These are phyloP conservation scores for Lotmaria passim DNA, from an alignment of 208 protist genomes.

Conservation along the genomic window DNA sequence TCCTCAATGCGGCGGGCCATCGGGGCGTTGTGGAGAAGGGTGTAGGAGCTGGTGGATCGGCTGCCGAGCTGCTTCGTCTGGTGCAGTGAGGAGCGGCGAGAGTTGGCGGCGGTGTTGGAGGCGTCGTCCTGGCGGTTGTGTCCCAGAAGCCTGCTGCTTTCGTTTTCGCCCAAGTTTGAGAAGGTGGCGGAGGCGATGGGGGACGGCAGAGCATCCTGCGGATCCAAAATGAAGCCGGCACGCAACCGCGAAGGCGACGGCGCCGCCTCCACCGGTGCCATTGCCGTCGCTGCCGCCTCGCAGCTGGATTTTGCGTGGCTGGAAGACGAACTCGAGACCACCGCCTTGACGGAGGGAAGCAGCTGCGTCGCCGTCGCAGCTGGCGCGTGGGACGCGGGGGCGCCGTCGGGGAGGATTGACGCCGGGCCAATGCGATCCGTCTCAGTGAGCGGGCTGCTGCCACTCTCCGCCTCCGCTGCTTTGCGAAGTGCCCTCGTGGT, in stretches of 20 bases:
- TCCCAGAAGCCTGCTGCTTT: neutral
- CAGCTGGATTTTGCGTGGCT: too few relatives aligned
- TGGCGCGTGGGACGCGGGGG: neutral
- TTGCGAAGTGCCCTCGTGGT: slow-evolving; percentile 16
- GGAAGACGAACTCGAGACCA: neutral
- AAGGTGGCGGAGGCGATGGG: neutral
- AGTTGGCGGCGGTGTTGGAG: neutral
- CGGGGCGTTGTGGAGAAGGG: slow-evolving; percentile 12
- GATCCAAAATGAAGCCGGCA: slow-evolving; percentile 2
- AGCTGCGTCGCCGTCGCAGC: neutral
- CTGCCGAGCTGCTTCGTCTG: neutral
- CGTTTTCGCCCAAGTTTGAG: neutral
- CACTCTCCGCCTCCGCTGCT: neutral
- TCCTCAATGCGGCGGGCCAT: slow-evolving; percentile 34
- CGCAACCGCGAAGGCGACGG: neutral
- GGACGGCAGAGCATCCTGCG: neutral
- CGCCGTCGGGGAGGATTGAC: neutral
- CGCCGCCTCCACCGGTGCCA: neutral
- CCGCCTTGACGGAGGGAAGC: neutral
- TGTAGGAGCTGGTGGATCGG: neutral
- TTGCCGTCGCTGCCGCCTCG: neutral
- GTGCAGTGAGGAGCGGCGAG: slow-evolving; percentile 1
- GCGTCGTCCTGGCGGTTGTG: neutral
- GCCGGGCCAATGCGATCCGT: too few relatives aligned
- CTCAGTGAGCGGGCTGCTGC: neutral